Evolutionary conservation across 768 basidiomycete species (phyloP), one percentile per base, ranked within the genome.

Genomic region (Kockovaella imperatae): DNA sequence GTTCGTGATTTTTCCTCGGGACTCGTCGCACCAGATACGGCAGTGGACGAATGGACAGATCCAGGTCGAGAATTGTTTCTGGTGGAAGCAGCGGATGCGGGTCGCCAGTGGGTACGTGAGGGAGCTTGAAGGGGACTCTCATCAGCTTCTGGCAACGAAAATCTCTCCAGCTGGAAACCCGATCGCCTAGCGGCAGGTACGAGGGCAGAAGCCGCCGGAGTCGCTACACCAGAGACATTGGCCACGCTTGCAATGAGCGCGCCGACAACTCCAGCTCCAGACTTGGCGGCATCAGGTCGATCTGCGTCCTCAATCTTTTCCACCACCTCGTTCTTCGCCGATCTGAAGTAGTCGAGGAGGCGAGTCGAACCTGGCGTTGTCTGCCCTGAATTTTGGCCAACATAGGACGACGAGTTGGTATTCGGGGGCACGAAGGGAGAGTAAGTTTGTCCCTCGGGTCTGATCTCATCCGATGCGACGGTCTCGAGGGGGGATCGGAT

Each of bases 211-310:
- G 50, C 62, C 21, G 53, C 51, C 18, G 62, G 65, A 11, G 62
- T 64, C 39, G 64, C 64, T 79, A 77, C 77, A 15, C 83, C 84
- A 1, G 77, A 73, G 6, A 87, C 70, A 40, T 80, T 79, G 2
- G 79, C 81, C 0, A 84, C 80, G 48, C 80, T 80, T 5, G 82
- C 78, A 18, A 89, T 80, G 29, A 88, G 76, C 3, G 83, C 77
- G 0, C 83, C 84, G 50, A 83, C 77, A 1, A 83, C 83, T 4
- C 83, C 82, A 0, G 75, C 83, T 18, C 75, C 75, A 54, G 72
- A 80, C 50, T 76, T 72, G 13, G 77, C 75, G 38, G 75, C 70
- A 20, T 71, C 63, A 0, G 73, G 73, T 4, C 74, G 40, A 14
- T 61, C 38, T 3, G 57, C 40, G 15, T 59, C 39, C 28, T 70